These are phyloP conservation scores for Kodamaea kaohsiungensis DNA, from an alignment of 805 yeast genomes.

Conservation along the genomic window DNA sequence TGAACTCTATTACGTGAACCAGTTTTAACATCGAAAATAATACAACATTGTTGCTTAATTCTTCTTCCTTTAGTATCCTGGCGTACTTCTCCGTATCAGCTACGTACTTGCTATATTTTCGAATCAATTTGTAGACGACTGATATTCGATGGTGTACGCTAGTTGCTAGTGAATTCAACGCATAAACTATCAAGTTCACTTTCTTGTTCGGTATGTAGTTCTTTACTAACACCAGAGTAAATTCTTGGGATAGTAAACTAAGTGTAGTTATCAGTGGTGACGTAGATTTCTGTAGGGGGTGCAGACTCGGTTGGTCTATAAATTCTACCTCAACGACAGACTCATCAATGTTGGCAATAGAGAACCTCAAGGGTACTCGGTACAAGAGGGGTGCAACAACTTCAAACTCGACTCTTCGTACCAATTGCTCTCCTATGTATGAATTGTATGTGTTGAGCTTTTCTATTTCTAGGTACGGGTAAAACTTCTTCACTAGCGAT, in stretches of 20 bases:
- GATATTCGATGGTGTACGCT: slow-evolving; percentile 24
- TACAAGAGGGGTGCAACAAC: slow-evolving; percentile 25
- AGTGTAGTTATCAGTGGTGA: slow-evolving; percentile 12
- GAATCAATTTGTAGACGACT: slow-evolving; percentile 21
- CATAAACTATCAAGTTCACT: slow-evolving; percentile 31
- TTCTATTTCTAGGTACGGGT: slow-evolving; percentile 23
- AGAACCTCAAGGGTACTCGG: slow-evolving; percentile 18
- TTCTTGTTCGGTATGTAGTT: slow-evolving; percentile 28
- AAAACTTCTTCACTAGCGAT: slow-evolving; percentile 23
- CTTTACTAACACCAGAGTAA: slow-evolving; percentile 16
- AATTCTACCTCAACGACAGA: slow-evolving; percentile 3
- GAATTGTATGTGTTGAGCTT: slow-evolving; percentile 14
- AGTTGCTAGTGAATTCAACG: slow-evolving; percentile 33
- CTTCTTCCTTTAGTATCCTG: slow-evolving; percentile 12
- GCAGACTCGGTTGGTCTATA: not conserved
- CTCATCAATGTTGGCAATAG: slow-evolving; percentile 2
- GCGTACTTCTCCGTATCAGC: slow-evolving; percentile 12
- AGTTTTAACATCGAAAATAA: slow-evolving; percentile 23
- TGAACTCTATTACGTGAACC: slow-evolving; percentile 20
- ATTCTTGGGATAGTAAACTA: slow-evolving; percentile 24
- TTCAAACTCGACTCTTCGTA: slow-evolving; percentile 17
- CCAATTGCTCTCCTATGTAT: slow-evolving; percentile 13
- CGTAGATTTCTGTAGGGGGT: not conserved
- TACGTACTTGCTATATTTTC: slow-evolving; percentile 18
- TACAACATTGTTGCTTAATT: slow-evolving; percentile 17